A percentile compares a stretch with the other conserved stretches of the same genome.
phyloP scores from a whole-genome alignment of 768 basidiomycete genomes.

The Suillus weaverae region DNA sequence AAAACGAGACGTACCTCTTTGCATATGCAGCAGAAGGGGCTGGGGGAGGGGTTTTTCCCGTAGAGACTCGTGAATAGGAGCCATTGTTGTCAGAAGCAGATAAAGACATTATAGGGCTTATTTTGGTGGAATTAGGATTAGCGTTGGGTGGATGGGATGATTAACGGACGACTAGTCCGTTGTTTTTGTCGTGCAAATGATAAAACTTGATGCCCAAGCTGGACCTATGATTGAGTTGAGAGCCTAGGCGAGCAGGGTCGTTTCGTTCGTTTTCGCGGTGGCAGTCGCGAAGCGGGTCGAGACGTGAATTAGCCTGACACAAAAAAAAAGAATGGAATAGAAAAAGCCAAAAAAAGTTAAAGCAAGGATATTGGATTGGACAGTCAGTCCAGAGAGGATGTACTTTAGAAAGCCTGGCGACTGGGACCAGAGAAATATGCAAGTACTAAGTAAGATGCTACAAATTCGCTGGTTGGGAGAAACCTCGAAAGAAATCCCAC shows the following conservation, averaged over 20 bases:
- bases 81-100: slow-evolving; percentile 80
- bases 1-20: slow-evolving; percentile 60
- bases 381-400: slow-evolving; percentile 26
- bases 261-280: slow-evolving; percentile 32
- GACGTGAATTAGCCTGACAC: slow-evolving; percentile 31
- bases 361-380: slow-evolving; percentile 34
- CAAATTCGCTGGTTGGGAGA: slow-evolving; percentile 33
- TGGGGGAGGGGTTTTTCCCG: slow-evolving; percentile 88
- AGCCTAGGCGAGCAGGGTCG: slow-evolving; percentile 18
- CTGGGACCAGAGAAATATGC: slow-evolving; percentile 36
- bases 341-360: slow-evolving; percentile 18
- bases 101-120: slow-evolving; percentile 84
- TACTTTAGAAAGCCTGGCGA: slow-evolving; percentile 36
- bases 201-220: slow-evolving; percentile 22
- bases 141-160: slow-evolving; percentile 36
- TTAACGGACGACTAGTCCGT: slow-evolving; percentile 33
- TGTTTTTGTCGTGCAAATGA: slow-evolving; percentile 33
- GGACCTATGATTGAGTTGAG: slow-evolving; percentile 13
- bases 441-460: slow-evolving; percentile 40
- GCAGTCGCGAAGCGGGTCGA: slow-evolving; percentile 20
- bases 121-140: slow-evolving; percentile 79
- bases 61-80: slow-evolving; percentile 79
- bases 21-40: slow-evolving; percentile 89
- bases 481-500: slow-evolving; percentile 27
- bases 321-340: slow-evolving; percentile 21